Evolutionary conservation across 495 filamentous ascomycete genomes (phyloP).

Genomic region (Talaromyces proteolyticus): DNA sequence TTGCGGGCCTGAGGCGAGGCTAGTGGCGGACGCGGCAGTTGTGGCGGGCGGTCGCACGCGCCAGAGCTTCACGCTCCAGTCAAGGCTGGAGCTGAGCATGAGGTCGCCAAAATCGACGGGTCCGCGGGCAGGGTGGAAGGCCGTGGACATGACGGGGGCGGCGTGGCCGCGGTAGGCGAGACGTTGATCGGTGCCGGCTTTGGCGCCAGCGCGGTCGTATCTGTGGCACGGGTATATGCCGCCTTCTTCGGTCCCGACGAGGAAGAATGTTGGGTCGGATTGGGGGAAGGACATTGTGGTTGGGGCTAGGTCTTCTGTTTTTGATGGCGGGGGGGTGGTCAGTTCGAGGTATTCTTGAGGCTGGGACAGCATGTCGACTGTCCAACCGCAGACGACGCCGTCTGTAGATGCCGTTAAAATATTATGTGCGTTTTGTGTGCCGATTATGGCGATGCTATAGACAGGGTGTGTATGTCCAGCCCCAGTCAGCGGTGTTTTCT

Average conservation of each 20-base stretch:
- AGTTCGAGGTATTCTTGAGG: conserved; percentile 91
- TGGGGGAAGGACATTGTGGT: conserved; percentile 96
- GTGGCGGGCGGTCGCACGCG: conserved; percentile 69
- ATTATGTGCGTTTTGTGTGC: conserved; percentile 98
- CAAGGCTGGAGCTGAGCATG: conserved; percentile 75
- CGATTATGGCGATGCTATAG: conserved; percentile 90
- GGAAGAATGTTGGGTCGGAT: conserved; percentile 93
- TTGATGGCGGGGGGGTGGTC: conserved; percentile 75
- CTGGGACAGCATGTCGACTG: conserved; percentile 91
- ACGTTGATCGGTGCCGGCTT: conserved; percentile 84
- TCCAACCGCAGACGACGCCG: conserved; percentile 94
- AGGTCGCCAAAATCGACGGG: conserved; percentile 94
- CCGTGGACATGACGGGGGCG: conserved; percentile 90
- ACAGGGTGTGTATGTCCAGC: conserved; percentile 91
- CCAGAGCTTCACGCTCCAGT: conserved; percentile 98
- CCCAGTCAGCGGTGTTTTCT: conserved; percentile 92
- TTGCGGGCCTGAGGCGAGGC: conserved; percentile 25
- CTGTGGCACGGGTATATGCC: conserved; percentile 93
- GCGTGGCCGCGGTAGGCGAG: conserved; percentile 82
- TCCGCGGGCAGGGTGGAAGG: conserved; percentile 89
- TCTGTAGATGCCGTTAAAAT: conserved; percentile 95
- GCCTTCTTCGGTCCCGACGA: conserved; percentile 94
- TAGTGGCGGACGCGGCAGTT: conserved; percentile 30
- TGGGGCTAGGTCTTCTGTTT: conserved; percentile 91
- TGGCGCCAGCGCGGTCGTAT: conserved; percentile 93